Base-by-base conservation (phyloP, 106 monocot genomes). In the Hemerocallis citrina region DNA sequence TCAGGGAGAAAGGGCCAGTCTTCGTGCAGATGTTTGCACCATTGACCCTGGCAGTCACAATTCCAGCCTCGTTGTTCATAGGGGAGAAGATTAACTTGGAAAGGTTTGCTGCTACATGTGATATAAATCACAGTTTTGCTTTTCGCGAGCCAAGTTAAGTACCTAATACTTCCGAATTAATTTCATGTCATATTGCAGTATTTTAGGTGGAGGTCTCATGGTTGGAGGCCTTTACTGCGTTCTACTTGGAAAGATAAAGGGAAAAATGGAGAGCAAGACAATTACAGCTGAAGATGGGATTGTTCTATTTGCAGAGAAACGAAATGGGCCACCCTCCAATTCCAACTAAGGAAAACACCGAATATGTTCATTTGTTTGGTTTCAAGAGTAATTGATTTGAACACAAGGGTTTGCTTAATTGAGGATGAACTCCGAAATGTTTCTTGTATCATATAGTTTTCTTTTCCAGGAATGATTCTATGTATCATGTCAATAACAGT, bases 161-260 rank as follows among this genome's bases (percentile, higher is more conserved):
- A n/a, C n/a, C n/a, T n/a, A n/a, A n/a, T n/a, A 15, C 4, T 22
- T 13, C 16, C 4, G 4, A 22, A 12, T 32, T 30, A 19, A 46
- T 4, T 61, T 7, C 27, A 1, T 40, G 19, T 33, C 0, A 16
- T 34, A 2, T 33, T 64, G 54, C 82, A 82, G 82, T 32, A 31
- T 77, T 27, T 52, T 77, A 25, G 77, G 82, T 16, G 77, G 77
- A 48, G 8, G 49, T 7, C 34, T 82, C 16, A 64, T 77, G 65
- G 65, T 77, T 13, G 77, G 64, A 41, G 77, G 77, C 44, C 77
- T 82, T 13, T 82, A 82, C 34, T 55, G 64, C 7, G 77, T 82
- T 4, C 66, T 82, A 11, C 77, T 69, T 73, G 82, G 73, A 4
- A 82, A 77, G 55, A 82, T 29, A 29, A 62, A 21, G 62, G 82